phyloP scores from a whole-genome alignment of 2,329 filamentous ascomycete genomes.

The Leptosphaerulina australis region DNA sequence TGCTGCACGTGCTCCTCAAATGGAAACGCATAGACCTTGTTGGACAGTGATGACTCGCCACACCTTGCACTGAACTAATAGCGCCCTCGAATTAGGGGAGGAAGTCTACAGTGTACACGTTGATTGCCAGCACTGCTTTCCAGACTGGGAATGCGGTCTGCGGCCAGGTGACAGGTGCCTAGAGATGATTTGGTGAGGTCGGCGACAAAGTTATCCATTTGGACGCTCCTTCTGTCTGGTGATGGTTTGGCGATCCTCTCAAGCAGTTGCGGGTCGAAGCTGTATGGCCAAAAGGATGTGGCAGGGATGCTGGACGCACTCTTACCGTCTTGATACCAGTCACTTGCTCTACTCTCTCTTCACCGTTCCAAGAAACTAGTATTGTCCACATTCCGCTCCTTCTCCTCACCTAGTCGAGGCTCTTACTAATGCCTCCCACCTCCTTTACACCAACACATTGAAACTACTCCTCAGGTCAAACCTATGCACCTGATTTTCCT shows the following conservation, averaged over 20 bases:
- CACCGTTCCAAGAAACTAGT: slow-evolving; percentile 18
- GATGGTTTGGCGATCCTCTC: slow-evolving; percentile 21
- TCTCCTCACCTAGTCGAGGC: slow-evolving; percentile 6
- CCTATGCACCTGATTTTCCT: too few relatives aligned
- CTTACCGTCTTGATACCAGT: slow-evolving; percentile 29
- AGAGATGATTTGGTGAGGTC: neutral
- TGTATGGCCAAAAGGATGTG: slow-evolving; percentile 36
- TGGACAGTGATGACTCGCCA: slow-evolving; percentile 29
- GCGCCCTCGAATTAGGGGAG: slow-evolving; percentile 46
- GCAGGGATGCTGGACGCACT: slow-evolving; percentile 27
- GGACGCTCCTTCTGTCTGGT: slow-evolving; percentile 27
- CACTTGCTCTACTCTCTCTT: slow-evolving; percentile 18
- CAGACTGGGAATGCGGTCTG: slow-evolving; percentile 29
- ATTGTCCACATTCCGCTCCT: slow-evolving; percentile 26
- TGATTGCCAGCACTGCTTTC: slow-evolving; percentile 38
- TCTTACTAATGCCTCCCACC: too few relatives aligned
- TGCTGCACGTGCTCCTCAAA: slow-evolving; percentile 37
- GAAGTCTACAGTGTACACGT: slow-evolving; percentile 36
- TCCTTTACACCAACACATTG: too few relatives aligned
- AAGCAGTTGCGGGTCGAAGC: slow-evolving; percentile 34
- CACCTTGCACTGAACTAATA: slow-evolving; percentile 45
- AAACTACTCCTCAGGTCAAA: too few relatives aligned
- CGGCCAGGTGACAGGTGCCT: slow-evolving; percentile 19
- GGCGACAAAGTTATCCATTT: slow-evolving; percentile 32
- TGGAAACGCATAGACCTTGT: slow-evolving; percentile 23